Base-by-base conservation (phyloP, 306 rosid species). In the Malus sieversii region DNA sequence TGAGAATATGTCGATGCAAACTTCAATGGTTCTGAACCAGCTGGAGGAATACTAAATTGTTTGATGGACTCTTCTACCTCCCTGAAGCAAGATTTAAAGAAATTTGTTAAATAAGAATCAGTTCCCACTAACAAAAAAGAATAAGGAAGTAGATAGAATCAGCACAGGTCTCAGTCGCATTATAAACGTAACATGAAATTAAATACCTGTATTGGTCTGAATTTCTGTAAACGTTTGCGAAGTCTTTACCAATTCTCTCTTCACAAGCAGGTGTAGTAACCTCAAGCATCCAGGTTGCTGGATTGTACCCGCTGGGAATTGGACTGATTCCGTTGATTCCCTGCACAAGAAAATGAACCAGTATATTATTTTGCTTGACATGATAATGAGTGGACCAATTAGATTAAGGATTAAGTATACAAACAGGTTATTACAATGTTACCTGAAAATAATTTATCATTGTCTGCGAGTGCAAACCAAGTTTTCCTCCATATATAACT, bases 201-300 rank as follows among this genome's bases (percentile, higher is more conserved):
- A 63, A 74, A 27, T 52, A 93, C 98, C 87, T 91, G 87, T 45
- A 91, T 30, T 84, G 97, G 19, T 70, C 77, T 10, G 98, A 93
- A 42, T 82, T 88, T 66, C 65, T 78, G 78, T 93, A 91, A 30
- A 85, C 38, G 0, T 62, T 84, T 63, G 97, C 90, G 64, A 91
- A 93, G 80, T 93, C 97, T 79, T 10, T 61, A 52, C 78, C 78
- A 59, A 91, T 71, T 80, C 75, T 93, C 74, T 82, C 90, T 82
- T 93, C 98, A 63, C 86, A 75, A 64, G 87, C 85, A 52, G 91
- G 82, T 52, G 98, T 91, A 19, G 97, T 88, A 66, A 93, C 90
- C 84, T 93, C 98, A 48, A 93, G 92, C 86, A 93, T 92, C 98
- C 98, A 93, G 52, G 98, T 91, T 51, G 98, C 98, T 59, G 98